phyloP scores from a whole-genome alignment of 495 filamentous ascomycete species.

The Neurospora sp. region DNA sequence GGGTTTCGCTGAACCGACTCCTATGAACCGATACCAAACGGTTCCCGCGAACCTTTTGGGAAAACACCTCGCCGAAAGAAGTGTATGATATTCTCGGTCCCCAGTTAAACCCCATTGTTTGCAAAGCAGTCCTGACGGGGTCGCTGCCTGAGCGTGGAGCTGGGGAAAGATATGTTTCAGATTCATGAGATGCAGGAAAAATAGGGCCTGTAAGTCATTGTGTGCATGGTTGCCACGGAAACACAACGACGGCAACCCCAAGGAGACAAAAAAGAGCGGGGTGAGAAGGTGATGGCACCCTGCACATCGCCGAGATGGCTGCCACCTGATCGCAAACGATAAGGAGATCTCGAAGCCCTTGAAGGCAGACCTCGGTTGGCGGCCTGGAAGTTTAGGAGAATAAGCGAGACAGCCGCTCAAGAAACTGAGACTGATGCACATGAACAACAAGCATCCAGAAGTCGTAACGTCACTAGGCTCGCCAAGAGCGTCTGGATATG shows the following conservation, averaged over 20 bases:
- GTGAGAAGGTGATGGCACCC: neutral
- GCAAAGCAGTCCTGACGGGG: neutral
- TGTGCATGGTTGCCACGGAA: neutral
- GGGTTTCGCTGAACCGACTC: neutral
- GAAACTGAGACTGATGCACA: neutral
- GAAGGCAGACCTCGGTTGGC: neutral
- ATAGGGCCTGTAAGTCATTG: neutral
- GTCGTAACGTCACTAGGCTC: slow-evolving; percentile 6
- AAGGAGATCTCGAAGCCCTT: neutral
- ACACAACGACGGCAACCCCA: neutral
- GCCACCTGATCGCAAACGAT: neutral
- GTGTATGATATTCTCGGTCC: neutral
- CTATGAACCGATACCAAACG: neutral
- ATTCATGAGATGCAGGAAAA: neutral
- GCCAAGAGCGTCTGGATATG: slow-evolving; percentile 8
- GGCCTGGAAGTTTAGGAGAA: neutral
- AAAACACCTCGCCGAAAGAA: neutral
- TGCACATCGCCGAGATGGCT: neutral
- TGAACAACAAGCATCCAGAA: neutral
- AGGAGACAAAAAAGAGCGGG: neutral
- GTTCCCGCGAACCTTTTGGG: neutral
- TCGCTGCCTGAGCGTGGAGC: neutral
- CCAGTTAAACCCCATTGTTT: neutral
- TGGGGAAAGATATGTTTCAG: neutral
- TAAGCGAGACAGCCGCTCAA: neutral